Evolutionary conservation across 257 asterid genomes (phyloP), one percentile per base, ranked within the genome.

Genomic region (Datura wrightii): DNA sequence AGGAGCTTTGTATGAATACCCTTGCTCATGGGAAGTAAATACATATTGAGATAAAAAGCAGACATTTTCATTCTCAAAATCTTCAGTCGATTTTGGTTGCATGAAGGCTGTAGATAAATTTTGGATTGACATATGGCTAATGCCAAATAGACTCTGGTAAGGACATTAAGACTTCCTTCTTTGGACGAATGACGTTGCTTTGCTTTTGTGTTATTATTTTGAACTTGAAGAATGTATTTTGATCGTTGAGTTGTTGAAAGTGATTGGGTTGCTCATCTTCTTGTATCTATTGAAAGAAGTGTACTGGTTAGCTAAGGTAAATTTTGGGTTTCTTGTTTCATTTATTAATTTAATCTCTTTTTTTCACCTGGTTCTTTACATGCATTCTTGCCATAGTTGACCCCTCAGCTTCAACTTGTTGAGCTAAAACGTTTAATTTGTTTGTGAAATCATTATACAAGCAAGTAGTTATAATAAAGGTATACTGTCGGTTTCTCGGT

Each of bases 201-300:
- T 63, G 42, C 39, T 63, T 63, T 24, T 0, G n/a, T 63, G 42
- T 63, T 31, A 63, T 31, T 63, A 63, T 63, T 31, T 34, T 63
- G 71, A 31, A 24, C 42, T 34, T 63, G 42, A 63, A 63, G 71
- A 31, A 63, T 19, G 24, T 18, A 58, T 58, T 58, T 58, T 3
- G 65, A 58, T 63, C 67, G 1, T 63, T 63, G 39, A 63, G 71
- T 31, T 63, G 18, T 63, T 63, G 42, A 31, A 63, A 34, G 59
- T 14, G n/a, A 14, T 31, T 63, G 15, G 16, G 13, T 63, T 31
- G 71, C 31, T 63, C 71, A 63, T 63, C 42, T 24, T 24, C 71
- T 63, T 31, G 71, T 63, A 63, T 63, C 18, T 31, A 31, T 63
- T 63, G 71, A 31, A 63, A 63, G 71, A 63, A 63, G 71, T 31